phyloP scores from a whole-genome alignment of 805 yeast species.

The Saccharomycopsis babjevae region DNA sequence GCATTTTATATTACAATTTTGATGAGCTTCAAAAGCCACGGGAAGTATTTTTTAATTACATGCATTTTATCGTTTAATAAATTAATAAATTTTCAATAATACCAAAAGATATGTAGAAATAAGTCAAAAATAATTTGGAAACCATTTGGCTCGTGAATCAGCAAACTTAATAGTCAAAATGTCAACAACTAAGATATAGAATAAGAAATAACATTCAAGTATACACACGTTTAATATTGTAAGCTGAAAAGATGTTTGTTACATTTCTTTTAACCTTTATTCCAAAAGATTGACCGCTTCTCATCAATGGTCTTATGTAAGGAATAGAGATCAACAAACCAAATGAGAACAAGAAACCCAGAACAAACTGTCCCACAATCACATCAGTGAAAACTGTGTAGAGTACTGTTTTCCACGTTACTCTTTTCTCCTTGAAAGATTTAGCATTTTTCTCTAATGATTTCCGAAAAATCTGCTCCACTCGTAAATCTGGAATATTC shows the following conservation, averaged over 20 bases:
- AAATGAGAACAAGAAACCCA: slow-evolving; percentile 32
- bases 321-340: slow-evolving; percentile 13
- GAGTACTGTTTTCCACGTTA: slow-evolving; percentile 36
- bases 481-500: slow-evolving; percentile 53
- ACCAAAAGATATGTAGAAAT: too few relatives aligned
- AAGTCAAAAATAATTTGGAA: too few relatives aligned
- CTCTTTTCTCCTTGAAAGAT: slow-evolving; percentile 10
- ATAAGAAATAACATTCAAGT: neutral
- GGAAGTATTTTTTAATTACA: too few relatives aligned
- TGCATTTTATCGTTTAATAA: too few relatives aligned
- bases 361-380: slow-evolving; percentile 45
- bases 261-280: neutral
- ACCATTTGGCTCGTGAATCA: neutral
- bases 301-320: slow-evolving; percentile 3
- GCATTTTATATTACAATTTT: neutral
- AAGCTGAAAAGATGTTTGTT: neutral
- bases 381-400: slow-evolving; percentile 45
- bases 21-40: too few relatives aligned
- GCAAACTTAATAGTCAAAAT: neutral
- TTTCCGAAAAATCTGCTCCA: slow-evolving; percentile 49
- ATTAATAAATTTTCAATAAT: too few relatives aligned
- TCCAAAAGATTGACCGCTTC: slow-evolving; percentile 14
- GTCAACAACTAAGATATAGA: neutral
- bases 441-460: slow-evolving; percentile 22
- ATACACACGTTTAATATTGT: neutral